phyloP scores from a whole-genome alignment of 768 basidiomycete genomes.

The Dacryopinax spathularia region DNA sequence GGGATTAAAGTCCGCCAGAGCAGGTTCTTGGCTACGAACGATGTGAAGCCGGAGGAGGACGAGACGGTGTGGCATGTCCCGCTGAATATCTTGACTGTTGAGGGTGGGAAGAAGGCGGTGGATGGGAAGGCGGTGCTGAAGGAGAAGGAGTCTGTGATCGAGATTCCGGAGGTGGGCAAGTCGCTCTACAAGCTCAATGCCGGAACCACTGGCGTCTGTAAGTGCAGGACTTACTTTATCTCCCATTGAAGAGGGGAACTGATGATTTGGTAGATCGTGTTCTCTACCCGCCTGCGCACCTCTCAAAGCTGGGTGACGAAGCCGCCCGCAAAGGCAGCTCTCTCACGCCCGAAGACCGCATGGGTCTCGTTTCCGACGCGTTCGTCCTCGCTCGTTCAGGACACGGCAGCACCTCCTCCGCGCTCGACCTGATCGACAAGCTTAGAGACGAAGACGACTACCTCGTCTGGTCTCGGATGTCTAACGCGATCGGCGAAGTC shows the following conservation, averaged over 20 bases:
- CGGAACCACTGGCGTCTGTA: conserved; percentile 78
- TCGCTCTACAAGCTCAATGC: conserved; percentile 78
- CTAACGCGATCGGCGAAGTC: conserved; percentile 40
- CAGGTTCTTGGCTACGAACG: conserved; percentile 79
- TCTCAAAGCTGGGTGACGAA: conserved; percentile 63
- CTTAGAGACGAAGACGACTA: conserved; percentile 65
- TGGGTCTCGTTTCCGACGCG: conserved; percentile 76
- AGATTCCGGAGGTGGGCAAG: conserved; percentile 51
- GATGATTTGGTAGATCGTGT: conserved; percentile 49
- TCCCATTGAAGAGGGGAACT: conserved; percentile 2
- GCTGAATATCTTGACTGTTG: conserved; percentile 52
- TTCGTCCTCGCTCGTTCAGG: conserved; percentile 72
- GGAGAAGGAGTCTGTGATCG: conserved; percentile 50
- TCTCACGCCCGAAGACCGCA: conserved; percentile 72
- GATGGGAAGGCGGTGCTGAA: conserved; percentile 52
- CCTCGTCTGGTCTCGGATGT: conserved; percentile 67
- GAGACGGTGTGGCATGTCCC: conserved; percentile 84
- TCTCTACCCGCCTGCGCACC: conserved; percentile 64
- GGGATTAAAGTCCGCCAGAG: conserved; percentile 74
- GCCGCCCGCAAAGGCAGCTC: conserved; percentile 49
- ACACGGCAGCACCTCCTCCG: conserved; percentile 57
- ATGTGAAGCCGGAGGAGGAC: conserved; percentile 65
- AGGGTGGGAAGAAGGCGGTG: conserved; percentile 42
- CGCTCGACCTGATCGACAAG: conserved; percentile 55
- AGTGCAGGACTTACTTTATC: conserved; percentile 21